Percentiles rank a stretch among this genome's conserved stretches.
Conservation (phyloP, 1,284 basidiomycete species). For the Melanopsichium pennsylvanicum region DNA sequence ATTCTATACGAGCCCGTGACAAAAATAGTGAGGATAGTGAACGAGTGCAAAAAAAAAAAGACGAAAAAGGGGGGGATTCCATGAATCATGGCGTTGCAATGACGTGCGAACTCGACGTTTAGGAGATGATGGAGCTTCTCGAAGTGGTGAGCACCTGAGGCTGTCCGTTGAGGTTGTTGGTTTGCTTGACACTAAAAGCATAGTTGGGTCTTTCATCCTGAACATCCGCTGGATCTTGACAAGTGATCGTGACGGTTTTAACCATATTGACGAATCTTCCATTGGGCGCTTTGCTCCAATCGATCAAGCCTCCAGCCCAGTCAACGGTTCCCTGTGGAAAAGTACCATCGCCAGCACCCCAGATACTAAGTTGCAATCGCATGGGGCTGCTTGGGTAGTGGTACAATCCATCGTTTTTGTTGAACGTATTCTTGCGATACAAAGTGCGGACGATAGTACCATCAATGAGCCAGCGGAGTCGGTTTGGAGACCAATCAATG, state of each 20-base stretch:
- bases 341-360: constrained; percentile 46
- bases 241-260: constrained; percentile 31
- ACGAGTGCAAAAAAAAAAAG: constrained; percentile 2
- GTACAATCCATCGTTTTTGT: constrained; percentile 24
- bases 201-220: constrained; percentile 24
- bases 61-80: constrained; percentile 2
- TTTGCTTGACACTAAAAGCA: constrained; percentile 19
- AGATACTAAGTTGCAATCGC: constrained; percentile 48
- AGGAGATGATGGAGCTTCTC: constrained; percentile 21
- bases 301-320: constrained; percentile 53
- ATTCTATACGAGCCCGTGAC: too few relatives aligned
- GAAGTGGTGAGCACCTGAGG: constrained; percentile 19
- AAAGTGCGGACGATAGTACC: constrained; percentile 43
- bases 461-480: constrained; percentile 48
- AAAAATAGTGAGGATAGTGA: too few relatives aligned
- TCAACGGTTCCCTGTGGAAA: constrained; percentile 34
- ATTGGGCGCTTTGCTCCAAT: constrained; percentile 38
- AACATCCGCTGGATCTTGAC: constrained; percentile 34
- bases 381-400: constrained; percentile 49
- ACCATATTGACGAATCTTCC: constrained; percentile 36
- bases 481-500: constrained; percentile 48
- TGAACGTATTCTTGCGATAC: constrained; percentile 30
- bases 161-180: constrained; percentile 28
- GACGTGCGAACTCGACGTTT: neutral
- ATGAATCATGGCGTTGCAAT: too few relatives aligned